Conservation (phyloP, 2,329 filamentous ascomycete species). For the Trichoderma sp. region DNA sequence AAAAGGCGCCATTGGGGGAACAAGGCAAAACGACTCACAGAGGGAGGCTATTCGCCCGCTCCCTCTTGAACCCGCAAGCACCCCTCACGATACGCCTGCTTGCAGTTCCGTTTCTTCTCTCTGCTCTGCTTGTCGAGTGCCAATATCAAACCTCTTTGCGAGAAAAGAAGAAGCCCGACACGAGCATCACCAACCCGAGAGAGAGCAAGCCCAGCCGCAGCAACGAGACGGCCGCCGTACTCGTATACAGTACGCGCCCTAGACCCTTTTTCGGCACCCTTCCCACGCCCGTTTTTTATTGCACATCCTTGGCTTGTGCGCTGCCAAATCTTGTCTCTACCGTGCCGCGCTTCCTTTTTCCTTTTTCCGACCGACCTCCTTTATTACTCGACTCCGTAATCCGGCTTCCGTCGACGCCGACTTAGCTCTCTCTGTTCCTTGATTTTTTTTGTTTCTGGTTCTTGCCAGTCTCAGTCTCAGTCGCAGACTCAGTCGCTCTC, state of each 20-base stretch:
- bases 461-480: background rate
- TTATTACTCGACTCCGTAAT: constrained; percentile 14
- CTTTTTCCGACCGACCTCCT: constrained; percentile 21
- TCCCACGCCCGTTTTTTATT: constrained; percentile 16
- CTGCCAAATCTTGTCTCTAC: constrained; percentile 14
- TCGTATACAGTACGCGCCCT: constrained; percentile 15
- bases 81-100: background rate
- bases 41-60: constrained; percentile 10
- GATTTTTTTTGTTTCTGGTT: constrained; percentile 2
- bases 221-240: background rate
- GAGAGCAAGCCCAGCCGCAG: background rate
- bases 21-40: background rate
- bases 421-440: constrained; percentile 13
- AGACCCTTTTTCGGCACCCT: constrained; percentile 19
- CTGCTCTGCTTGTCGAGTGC: background rate
- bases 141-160: background rate
- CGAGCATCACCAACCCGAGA: background rate
- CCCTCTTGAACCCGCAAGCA: background rate
- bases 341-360: constrained; percentile 21
- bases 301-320: constrained; percentile 21
- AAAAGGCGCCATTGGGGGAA: constrained; percentile 6
- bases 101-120: background rate
- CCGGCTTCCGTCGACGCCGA: constrained; percentile 16
- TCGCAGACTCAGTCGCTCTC: background rate
- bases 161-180: background rate